Conservation (phyloP, 768 basidiomycete species). For the Tylopilus rubrobrunneus region DNA sequence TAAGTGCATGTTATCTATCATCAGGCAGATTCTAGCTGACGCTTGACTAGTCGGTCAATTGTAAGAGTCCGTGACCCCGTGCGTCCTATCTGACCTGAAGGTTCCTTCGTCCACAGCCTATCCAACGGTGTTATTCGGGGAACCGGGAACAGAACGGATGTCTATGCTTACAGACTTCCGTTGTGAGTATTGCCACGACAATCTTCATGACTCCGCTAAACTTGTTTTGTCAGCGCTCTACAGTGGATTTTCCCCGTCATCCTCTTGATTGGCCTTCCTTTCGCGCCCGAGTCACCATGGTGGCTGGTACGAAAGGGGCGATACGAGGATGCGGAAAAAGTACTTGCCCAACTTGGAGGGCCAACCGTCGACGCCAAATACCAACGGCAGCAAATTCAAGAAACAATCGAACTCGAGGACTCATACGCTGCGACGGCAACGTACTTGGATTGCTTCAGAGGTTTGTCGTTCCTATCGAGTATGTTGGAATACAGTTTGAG, state of each 20-base stretch:
- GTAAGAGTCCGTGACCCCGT: conserved; percentile 3
- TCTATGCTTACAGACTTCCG: conserved; percentile 25
- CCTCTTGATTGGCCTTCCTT: conserved; percentile 28
- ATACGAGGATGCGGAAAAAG: conserved; percentile 20
- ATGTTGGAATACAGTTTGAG: neutral
- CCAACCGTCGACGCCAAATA: conserved; percentile 22
- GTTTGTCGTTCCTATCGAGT: conserved; percentile 5
- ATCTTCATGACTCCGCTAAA: neutral
- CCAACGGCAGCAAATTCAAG: conserved; percentile 21
- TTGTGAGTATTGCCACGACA: conserved; percentile 15
- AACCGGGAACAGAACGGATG: conserved; percentile 18
- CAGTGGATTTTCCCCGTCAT: conserved; percentile 34
- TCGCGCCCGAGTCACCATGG: conserved; percentile 33
- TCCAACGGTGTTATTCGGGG: conserved; percentile 24
- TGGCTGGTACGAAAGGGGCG: conserved; percentile 32
- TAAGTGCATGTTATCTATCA: conserved; percentile 1
- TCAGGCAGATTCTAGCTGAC: neutral
- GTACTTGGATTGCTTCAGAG: conserved; percentile 32
- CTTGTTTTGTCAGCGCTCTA: conserved; percentile 17
- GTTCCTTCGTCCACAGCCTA: conserved; percentile 8
- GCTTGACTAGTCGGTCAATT: conserved; percentile 19
- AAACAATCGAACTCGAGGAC: conserved; percentile 31
- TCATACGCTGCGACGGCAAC: conserved; percentile 24
- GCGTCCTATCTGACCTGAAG: neutral
- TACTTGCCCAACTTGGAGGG: conserved; percentile 19